phyloP scores from a whole-genome alignment of 495 filamentous ascomycete species.

The Massariosphaeria phaeospora region DNA sequence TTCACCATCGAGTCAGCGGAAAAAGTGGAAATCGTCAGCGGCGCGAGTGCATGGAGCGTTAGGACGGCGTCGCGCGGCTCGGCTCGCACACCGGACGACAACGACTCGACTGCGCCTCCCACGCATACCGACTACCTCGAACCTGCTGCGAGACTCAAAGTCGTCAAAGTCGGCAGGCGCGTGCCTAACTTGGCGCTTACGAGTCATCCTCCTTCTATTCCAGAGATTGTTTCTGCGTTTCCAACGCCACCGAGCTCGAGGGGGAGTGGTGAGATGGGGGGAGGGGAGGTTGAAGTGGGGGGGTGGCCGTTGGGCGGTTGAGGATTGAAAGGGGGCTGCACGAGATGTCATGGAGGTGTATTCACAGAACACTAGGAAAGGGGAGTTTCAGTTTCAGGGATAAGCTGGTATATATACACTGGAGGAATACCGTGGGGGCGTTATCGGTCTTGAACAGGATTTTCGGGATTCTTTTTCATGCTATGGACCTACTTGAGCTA shows the following conservation, averaged over 20 bases:
- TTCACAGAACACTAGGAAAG: no score
- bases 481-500: no score
- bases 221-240: not conserved
- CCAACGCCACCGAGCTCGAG: constrained; percentile 9
- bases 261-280: not conserved
- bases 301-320: constrained; percentile 11
- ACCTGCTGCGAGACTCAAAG: not conserved
- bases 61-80: not conserved
- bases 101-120: not conserved
- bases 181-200: constrained; percentile 18
- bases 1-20: constrained; percentile 15
- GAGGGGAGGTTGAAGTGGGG: not conserved
- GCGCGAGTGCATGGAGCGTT: not conserved
- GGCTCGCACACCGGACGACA: not conserved
- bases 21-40: constrained; percentile 23
- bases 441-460: no score
- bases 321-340: no score
- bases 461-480: no score
- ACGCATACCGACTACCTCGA: not conserved
- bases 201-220: constrained; percentile 5
- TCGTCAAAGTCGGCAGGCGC: constrained; percentile 16
- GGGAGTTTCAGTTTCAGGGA: no score
- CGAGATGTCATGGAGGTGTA: no score
- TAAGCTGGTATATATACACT: no score
- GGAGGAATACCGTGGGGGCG: no score